A percentile compares a stretch with the other conserved stretches of the same genome.
These are phyloP conservation scores for Nigrograna mackinnonii DNA, from an alignment of 2,329 filamentous ascomycete genomes.

Conservation along the genomic window DNA sequence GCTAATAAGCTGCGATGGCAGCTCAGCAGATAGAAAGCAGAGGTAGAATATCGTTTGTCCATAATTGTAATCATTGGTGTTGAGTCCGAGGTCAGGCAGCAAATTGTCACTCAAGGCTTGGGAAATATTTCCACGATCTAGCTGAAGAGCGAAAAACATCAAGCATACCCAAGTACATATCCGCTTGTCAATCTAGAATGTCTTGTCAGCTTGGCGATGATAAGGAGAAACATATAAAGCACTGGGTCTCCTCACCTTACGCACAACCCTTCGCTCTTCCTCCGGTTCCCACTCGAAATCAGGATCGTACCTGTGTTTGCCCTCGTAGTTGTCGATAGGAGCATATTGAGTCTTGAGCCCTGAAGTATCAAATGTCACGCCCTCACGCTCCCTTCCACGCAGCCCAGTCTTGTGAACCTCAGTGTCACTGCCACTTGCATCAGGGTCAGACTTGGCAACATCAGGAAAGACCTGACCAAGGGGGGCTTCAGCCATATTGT, in stretches of 20 bases:
- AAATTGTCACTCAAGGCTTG: constrained; percentile 42
- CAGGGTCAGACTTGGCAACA: constrained; percentile 21
- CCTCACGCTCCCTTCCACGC: constrained; percentile 15
- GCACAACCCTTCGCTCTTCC: constrained; percentile 60
- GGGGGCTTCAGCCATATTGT: no score
- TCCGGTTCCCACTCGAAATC: constrained; percentile 58
- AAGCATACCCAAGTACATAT: constrained; percentile 58
- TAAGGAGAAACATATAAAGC: not conserved
- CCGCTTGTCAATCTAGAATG: constrained; percentile 51
- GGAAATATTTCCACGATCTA: constrained; percentile 53
- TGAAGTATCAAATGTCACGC: constrained; percentile 38
- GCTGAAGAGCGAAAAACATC: constrained; percentile 59
- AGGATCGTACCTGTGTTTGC: constrained; percentile 62
- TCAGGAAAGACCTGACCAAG: no score
- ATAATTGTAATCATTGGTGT: constrained; percentile 43
- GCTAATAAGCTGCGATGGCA: constrained; percentile 52
- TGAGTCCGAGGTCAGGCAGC: constrained; percentile 32
- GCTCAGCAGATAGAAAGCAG: constrained; percentile 69
- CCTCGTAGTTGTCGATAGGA: constrained; percentile 62
- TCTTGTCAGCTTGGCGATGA: constrained; percentile 4
- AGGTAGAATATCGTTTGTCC: constrained; percentile 68
- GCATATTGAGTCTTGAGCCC: constrained; percentile 40
- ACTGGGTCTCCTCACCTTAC: constrained; percentile 47
- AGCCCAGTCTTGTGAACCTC: constrained; percentile 9
- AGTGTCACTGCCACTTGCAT: constrained; percentile 21